phyloP scores from a whole-genome alignment of 257 asterid genomes.

The Pogostemon cablin region DNA sequence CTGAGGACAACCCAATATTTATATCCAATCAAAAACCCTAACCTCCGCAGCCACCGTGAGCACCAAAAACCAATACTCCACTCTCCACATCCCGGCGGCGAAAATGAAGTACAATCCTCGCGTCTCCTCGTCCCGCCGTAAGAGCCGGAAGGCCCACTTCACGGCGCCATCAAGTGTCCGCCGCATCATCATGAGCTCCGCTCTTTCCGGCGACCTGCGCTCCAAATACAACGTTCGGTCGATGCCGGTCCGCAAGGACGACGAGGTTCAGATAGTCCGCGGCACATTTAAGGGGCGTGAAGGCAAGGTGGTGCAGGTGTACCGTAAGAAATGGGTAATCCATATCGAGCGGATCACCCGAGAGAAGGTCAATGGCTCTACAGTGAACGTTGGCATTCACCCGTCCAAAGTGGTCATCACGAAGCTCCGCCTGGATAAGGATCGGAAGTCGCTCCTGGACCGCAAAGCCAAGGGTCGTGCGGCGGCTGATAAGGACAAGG shows the following conservation, averaged over 20 bases:
- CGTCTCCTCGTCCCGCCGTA: slow-evolving; percentile 84
- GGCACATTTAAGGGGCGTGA: slow-evolving; percentile 94
- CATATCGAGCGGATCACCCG: slow-evolving; percentile 85
- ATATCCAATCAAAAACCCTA: slow-evolving; percentile 30
- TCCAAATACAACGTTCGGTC: slow-evolving; percentile 75
- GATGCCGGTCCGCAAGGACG: slow-evolving; percentile 89
- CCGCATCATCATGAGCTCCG: slow-evolving; percentile 85
- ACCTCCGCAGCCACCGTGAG: background rate
- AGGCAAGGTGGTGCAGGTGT: slow-evolving; percentile 84
- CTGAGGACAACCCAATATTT: background rate
- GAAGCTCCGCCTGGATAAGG: slow-evolving; percentile 87
- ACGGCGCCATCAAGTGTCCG: slow-evolving; percentile 90
- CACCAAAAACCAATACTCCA: background rate
- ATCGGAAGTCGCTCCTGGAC: slow-evolving; percentile 72
- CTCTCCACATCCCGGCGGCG: slow-evolving; percentile 38
- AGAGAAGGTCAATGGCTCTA: slow-evolving; percentile 83
- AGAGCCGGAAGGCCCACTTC: slow-evolving; percentile 89
- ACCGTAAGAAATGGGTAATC: slow-evolving; percentile 93
- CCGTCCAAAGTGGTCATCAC: slow-evolving; percentile 71
- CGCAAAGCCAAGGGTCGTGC: slow-evolving; percentile 90
- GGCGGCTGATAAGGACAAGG: slow-evolving; percentile 88
- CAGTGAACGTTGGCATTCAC: slow-evolving; percentile 83
- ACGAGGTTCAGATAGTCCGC: slow-evolving; percentile 83
- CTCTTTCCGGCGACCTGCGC: slow-evolving; percentile 65
- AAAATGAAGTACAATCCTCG: slow-evolving; percentile 76